Evolutionary conservation across 345 rosid species (phyloP), one percentile per base, ranked within the genome.

Genomic region (Citrus maxima): DNA sequence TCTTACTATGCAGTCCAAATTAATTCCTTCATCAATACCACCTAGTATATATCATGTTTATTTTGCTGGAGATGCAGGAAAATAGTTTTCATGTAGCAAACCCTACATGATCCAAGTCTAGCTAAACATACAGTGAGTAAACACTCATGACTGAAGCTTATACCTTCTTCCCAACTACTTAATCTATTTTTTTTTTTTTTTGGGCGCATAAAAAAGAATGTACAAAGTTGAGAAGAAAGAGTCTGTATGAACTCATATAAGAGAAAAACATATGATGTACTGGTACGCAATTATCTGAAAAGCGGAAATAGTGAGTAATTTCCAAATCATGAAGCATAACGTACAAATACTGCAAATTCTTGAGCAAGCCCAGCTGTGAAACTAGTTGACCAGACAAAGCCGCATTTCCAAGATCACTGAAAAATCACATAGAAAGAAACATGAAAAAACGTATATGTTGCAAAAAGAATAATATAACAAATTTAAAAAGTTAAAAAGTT

Each of bases 361-460:
- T 95, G 69, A 95, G 98, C 83, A 86, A 83, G 51, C 98, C 97
- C 72, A 95, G 96, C 81, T 95, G 95, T 7, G 98, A 91, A 79
- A 95, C 99, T 76, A 93, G 92, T 84, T 88, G 97, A 76, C 99
- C 99, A 74, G 97, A 93, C 82, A 95, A 85, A 77, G 92, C 95
- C 35, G 98, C 99, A 87, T 95, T 95, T 74, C 99, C 99, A 65
- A 95, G 93, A 83, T 95, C 99, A 25, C 99, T 95, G 86, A 72
- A 70, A 61, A 65, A 8, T 32, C 42, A 69, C 30, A 81, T 19
- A 77, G 64, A 56, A 79, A 54, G 51, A 76, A 56, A 67, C 55
- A 62, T 78, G 46, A 58, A 28, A 35, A 49, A 42, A 46, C 38
- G 24, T 28, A 46, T 49, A 27, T 37, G 49, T 67, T 27, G 65